Percentiles rank a stretch among this genome's conserved stretches.
These are phyloP conservation scores for Camelina neglecta DNA, from an alignment of 345 rosid genomes.

Conservation along the genomic window DNA sequence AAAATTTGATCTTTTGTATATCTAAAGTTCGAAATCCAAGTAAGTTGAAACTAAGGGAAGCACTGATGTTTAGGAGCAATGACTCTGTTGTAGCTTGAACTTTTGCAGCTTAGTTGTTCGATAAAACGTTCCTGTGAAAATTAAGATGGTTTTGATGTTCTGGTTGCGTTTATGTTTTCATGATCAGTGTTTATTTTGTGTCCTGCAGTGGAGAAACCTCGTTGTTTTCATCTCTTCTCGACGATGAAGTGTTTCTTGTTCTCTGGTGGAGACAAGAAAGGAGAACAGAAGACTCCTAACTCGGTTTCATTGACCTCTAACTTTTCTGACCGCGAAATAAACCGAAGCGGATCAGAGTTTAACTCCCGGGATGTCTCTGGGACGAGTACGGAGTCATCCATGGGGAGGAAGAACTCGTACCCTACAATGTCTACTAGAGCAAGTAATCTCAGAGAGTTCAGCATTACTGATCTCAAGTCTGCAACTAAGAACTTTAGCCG, in stretches of 20 bases:
- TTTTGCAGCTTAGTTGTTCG: conserved; percentile 31
- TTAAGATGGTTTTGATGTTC: background rate
- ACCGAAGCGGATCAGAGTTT: conserved; percentile 62
- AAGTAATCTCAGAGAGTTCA: conserved; percentile 73
- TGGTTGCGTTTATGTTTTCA: background rate
- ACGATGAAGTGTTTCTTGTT: conserved; percentile 82
- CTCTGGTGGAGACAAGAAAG: conserved; percentile 59
- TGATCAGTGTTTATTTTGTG: conserved; percentile 21
- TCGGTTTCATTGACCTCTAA: conserved; percentile 48
- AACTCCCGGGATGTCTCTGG: conserved; percentile 66
- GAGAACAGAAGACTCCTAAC: conserved; percentile 53
- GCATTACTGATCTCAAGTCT: conserved; percentile 73
- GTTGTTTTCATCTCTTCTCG: conserved; percentile 33
- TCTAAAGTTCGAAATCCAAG: background rate
- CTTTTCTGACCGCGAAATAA: conserved; percentile 54
- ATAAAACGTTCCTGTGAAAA: conserved; percentile 18
- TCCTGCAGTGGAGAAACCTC: conserved; percentile 42
- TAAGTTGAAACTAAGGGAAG: background rate
- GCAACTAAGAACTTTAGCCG: conserved; percentile 90
- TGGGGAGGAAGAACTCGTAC: conserved; percentile 58
- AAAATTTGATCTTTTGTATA: conserved; percentile 6
- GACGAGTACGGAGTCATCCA: conserved; percentile 63
- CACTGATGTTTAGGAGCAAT: background rate
- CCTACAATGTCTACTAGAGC: conserved; percentile 57
- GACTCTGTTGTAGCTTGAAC: background rate